Base-by-base conservation (phyloP, 1,284 basidiomycete species). In the Bondarzewia mesenterica region DNA sequence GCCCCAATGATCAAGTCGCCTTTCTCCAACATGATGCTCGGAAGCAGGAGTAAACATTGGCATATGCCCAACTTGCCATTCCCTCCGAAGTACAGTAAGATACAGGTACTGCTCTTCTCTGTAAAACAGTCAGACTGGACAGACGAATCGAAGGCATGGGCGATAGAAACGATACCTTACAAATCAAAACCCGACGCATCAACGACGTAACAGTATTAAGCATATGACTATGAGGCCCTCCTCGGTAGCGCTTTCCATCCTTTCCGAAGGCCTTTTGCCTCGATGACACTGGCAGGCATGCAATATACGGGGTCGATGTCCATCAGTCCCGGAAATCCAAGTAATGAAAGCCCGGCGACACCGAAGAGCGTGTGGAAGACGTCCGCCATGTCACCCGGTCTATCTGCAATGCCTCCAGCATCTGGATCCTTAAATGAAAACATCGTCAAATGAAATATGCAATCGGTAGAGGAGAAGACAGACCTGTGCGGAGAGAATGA, bases 361-460 rank as follows among this genome's bases (percentile, higher is more conserved):
- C 95, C 96, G 60, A 99, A 99, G 7, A 78, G 65, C 0, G 95
- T 99, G 62, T 99, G 95, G 68, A 97, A 99, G 10, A 99, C 94
- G 60, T 99, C 95, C 1, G 85, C 83, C 74, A 93, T 87, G 63
- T 99, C 86, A 1, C 90, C 94, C 1, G 93, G 92, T 44, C 95
- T 70, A 65, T 99, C 96, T 0, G 94, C 88, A 27, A 99, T 96
- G 0, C 95, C 96, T 1, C 96, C 95, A 7, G 74, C 77, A 50
- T 98, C 95, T 0, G 78, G 70, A 63, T 99, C 96, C 85, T 96
- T 27, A 21, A 27, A 22, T 49, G 29, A 22, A 32, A n/a, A 35
- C 32, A 35, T 35, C 32, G 32, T 35, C 32, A 16, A 22, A 40
- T 12, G 20, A 16, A 39, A 21, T 4, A 16, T n/a, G 32, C 32